Conservation (phyloP, 768 basidiomycete species). For the Kwoniella mangroviensis region DNA sequence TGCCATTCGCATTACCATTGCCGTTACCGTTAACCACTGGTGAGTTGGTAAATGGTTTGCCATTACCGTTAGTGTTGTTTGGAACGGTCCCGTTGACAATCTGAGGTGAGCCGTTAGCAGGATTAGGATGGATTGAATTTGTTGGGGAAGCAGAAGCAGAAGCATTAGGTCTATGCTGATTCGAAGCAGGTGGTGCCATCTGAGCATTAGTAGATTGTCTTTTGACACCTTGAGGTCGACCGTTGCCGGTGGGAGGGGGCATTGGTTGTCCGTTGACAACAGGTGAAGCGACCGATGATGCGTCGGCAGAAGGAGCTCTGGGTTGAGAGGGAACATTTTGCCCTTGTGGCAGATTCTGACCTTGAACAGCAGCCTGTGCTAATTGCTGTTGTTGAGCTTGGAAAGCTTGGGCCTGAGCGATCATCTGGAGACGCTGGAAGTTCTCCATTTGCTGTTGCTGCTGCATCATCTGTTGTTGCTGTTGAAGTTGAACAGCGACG, state of each 20-base stretch:
- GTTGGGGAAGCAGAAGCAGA: conserved; percentile 24
- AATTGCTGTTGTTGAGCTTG: conserved; percentile 30
- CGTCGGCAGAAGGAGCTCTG: conserved; percentile 26
- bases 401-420: conserved; percentile 34
- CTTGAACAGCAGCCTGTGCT: conserved; percentile 29
- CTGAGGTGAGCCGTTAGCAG: conserved; percentile 24
- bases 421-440: conserved; percentile 43
- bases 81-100: conserved; percentile 18
- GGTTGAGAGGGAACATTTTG: conserved; percentile 16
- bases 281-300: conserved; percentile 8
- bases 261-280: conserved; percentile 24
- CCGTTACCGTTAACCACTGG: conserved; percentile 18
- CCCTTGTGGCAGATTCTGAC: conserved; percentile 12
- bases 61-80: conserved; percentile 4
- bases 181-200: conserved; percentile 23
- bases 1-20: conserved; percentile 7
- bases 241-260: conserved; percentile 26
- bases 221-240: conserved; percentile 18
- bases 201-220: conserved; percentile 15
- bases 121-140: conserved; percentile 24
- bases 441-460: conserved; percentile 41
- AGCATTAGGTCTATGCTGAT: conserved; percentile 3
- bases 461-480: conserved; percentile 25
- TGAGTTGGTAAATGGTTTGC: conserved; percentile 4
- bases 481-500: conserved; percentile 36